Percentiles rank a stretch among this genome's conserved stretches.
phyloP scores from a whole-genome alignment of 257 asterid genomes.

The Penstemon newberryi region DNA sequence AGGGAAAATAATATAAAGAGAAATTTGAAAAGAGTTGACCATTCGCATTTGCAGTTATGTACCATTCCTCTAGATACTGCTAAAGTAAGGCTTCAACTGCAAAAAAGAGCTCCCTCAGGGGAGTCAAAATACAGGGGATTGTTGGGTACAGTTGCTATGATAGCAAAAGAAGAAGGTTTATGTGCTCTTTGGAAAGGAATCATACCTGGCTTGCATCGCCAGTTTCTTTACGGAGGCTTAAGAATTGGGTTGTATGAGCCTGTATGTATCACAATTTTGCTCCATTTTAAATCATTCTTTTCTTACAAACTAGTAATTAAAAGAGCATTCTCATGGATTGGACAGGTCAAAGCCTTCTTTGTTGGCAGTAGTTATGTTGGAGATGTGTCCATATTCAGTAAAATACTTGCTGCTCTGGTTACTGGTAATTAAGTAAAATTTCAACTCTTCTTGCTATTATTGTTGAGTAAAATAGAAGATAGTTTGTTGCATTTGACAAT shows the following conservation, averaged over 20 bases:
- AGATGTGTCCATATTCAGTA: constrained; percentile 65
- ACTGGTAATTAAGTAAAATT: constrained; percentile 58
- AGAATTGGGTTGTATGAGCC: constrained; percentile 85
- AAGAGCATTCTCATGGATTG: constrained; percentile 23
- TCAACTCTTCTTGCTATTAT: constrained; percentile 5
- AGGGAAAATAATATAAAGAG: background rate
- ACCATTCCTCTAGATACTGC: constrained; percentile 87
- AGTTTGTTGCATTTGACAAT: constrained; percentile 19
- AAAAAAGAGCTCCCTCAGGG: constrained; percentile 61
- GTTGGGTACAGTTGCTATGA: constrained; percentile 68
- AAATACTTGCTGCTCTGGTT: constrained; percentile 76
- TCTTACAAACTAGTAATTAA: constrained; percentile 13
- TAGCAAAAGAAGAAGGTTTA: constrained; percentile 83
- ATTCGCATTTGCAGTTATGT: constrained; percentile 58
- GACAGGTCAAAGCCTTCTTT: constrained; percentile 67
- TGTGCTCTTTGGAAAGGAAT: constrained; percentile 90
- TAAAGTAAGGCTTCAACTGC: constrained; percentile 92
- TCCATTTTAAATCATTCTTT: constrained; percentile 8
- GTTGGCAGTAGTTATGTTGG: constrained; percentile 57
- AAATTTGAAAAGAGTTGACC: constrained; percentile 24
- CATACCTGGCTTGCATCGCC: constrained; percentile 88
- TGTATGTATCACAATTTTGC: constrained; percentile 43
- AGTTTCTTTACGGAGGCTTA: constrained; percentile 82
- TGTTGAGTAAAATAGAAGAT: constrained; percentile 3
- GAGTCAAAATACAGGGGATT: constrained; percentile 76